phyloP scores from a whole-genome alignment of 1,139 yeast genomes.

The Debaryomycetaceae sp. region DNA sequence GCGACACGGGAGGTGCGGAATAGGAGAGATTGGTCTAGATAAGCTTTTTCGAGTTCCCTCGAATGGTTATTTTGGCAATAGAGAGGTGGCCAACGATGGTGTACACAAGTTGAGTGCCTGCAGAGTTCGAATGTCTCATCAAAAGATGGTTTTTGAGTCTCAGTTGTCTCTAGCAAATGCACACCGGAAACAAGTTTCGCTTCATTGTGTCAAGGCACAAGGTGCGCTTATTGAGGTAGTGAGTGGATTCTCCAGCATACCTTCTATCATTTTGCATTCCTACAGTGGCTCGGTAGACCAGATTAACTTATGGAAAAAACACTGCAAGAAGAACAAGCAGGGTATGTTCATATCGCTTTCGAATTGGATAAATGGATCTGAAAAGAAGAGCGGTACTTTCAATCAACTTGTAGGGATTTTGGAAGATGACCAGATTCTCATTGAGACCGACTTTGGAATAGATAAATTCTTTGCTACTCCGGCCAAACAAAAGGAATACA shows the following conservation, averaged over 20 bases:
- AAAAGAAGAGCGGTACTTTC: conserved; percentile 18
- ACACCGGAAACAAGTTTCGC: conserved; percentile 52
- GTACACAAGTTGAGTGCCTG: conserved; percentile 34
- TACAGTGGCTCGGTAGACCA: conserved; percentile 81
- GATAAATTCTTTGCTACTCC: conserved; percentile 20
- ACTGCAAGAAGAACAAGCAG: conserved; percentile 15
- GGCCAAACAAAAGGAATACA: conserved; percentile 12
- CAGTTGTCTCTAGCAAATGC: conserved; percentile 56
- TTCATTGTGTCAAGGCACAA: conserved; percentile 84
- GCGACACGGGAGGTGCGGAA: conserved; percentile 21
- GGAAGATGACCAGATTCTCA: conserved; percentile 22
- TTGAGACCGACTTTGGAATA: conserved; percentile 37
- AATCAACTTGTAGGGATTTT: conserved; percentile 20
- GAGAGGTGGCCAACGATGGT: conserved; percentile 6
- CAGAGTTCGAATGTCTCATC: conserved; percentile 64
- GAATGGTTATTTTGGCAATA: conserved; percentile 52
- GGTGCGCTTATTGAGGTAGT: conserved; percentile 53
- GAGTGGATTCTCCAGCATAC: conserved; percentile 15
- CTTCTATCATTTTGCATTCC: conserved; percentile 67
- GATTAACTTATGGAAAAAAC: conserved; percentile 49
- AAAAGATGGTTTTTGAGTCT: conserved; percentile 43
- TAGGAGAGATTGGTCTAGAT: conserved; percentile 94
- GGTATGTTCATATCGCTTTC: conserved; percentile 57
- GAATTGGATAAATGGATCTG: conserved; percentile 51
- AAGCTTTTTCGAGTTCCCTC: conserved; percentile 67